Conservation (phyloP, 2,329 filamentous ascomycete species). For the Teratosphaeria viscida region DNA sequence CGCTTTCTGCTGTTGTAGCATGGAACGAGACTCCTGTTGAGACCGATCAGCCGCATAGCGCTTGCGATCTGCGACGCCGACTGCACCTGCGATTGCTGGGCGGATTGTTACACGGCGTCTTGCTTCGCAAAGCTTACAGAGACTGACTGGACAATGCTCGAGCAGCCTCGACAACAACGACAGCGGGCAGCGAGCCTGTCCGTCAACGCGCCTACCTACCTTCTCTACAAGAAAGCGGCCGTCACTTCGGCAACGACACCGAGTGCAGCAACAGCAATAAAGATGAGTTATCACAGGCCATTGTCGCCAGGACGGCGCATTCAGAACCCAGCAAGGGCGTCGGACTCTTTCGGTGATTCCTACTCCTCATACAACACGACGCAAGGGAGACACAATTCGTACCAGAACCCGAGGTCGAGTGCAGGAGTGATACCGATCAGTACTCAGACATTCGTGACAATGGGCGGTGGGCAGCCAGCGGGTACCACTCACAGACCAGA, state of each 20-base stretch:
- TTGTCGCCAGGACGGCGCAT: conserved; percentile 26
- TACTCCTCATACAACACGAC: conserved; percentile 4
- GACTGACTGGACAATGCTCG: conserved; percentile 3
- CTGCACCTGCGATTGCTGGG: neutral
- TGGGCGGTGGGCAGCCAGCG: conserved; percentile 10
- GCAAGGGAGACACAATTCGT: conserved; percentile 15
- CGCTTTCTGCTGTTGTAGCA: neutral
- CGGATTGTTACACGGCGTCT: neutral
- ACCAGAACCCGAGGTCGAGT: conserved; percentile 24
- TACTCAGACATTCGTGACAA: conserved; percentile 25
- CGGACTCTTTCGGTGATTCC: conserved; percentile 22
- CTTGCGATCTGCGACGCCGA: neutral
- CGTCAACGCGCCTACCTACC: neutral
- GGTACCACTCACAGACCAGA: conserved; percentile 6
- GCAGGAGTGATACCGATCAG: conserved; percentile 29
- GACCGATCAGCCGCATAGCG: neutral
- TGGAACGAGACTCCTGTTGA: neutral
- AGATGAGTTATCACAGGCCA: conserved; percentile 25
- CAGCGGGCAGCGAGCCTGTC: neutral
- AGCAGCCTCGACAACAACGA: conserved; percentile 1
- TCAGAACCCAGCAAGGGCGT: conserved; percentile 21
- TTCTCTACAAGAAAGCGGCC: neutral
- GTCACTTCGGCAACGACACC: neutral
- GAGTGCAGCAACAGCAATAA: neutral
- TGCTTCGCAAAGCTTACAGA: neutral